Conservation (phyloP, 768 basidiomycete species). For the Collybiopsis luxurians region DNA sequence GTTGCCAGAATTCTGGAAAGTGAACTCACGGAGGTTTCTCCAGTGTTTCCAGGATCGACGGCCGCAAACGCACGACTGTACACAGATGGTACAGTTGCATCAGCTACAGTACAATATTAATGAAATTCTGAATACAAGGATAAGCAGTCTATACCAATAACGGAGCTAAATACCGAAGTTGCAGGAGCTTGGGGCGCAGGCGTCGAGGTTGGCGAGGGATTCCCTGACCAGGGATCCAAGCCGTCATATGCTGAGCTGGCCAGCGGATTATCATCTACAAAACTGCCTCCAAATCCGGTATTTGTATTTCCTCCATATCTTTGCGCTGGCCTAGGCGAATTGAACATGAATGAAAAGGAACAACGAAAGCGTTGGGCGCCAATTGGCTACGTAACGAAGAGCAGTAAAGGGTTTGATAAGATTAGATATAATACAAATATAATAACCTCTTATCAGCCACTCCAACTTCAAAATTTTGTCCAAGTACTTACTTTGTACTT, state of each 20-base stretch:
- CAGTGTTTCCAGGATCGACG: conserved; percentile 67
- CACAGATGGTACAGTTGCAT: conserved; percentile 75
- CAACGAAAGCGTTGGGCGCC: neutral
- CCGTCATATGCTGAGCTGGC: conserved; percentile 74
- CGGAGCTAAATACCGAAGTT: conserved; percentile 60
- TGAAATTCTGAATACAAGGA: neutral
- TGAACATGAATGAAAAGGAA: conserved; percentile 58
- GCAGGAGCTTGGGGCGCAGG: conserved; percentile 44
- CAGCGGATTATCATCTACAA: conserved; percentile 76
- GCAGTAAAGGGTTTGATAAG: neutral
- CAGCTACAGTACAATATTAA: conserved; percentile 42
- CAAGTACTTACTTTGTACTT: too few relatives aligned
- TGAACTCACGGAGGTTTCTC: conserved; percentile 80
- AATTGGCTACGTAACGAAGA: neutral
- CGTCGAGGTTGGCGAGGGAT: conserved; percentile 70
- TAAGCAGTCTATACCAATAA: conserved; percentile 51
- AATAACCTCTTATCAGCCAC: too few relatives aligned
- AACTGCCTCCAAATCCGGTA: conserved; percentile 68
- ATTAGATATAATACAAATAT: neutral
- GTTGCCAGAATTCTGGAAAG: conserved; percentile 79
- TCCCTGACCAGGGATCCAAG: conserved; percentile 76
- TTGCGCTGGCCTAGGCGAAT: conserved; percentile 74
- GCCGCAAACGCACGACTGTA: conserved; percentile 74
- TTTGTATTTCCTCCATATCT: conserved; percentile 58
- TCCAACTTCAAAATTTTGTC: too few relatives aligned